Evolutionary conservation across 352 stramenopile genomes (phyloP).

Genomic region (Phytopythium vexans): DNA sequence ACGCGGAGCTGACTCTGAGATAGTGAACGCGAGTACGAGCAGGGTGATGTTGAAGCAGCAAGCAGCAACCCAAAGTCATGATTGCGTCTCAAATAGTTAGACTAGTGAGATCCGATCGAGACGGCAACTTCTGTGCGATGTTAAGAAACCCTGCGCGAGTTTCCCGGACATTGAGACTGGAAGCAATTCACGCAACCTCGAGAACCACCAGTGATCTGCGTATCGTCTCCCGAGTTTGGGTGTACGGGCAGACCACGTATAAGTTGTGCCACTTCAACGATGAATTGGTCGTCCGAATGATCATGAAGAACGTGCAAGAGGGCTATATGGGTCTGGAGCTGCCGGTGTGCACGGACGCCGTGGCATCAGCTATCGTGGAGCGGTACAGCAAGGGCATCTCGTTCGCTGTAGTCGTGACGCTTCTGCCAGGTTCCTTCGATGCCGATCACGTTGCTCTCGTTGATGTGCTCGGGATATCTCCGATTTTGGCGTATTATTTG

Average conservation of each 20-base stretch:
- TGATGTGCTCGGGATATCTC: slow-evolving; percentile 21
- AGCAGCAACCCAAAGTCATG: too few relatives aligned
- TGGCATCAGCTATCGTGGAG: slow-evolving; percentile 22
- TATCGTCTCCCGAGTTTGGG: too few relatives aligned
- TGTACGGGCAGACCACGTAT: too few relatives aligned
- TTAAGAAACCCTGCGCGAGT: too few relatives aligned
- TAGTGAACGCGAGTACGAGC: too few relatives aligned
- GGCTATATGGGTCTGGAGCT: slow-evolving; percentile 18
- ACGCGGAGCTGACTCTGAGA: slow-evolving; percentile 36
- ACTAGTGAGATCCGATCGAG: too few relatives aligned
- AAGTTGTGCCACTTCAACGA: slow-evolving; percentile 39
- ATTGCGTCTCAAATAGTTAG: too few relatives aligned
- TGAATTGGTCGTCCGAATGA: slow-evolving; percentile 21
- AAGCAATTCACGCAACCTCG: too few relatives aligned
- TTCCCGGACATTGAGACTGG: too few relatives aligned
- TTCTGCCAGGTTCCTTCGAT: slow-evolving; percentile 21
- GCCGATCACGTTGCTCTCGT: slow-evolving; percentile 28
- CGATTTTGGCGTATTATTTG: slow-evolving; percentile 18
- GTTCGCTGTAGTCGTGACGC: slow-evolving; percentile 12
- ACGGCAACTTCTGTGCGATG: too few relatives aligned
- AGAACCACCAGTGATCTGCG: too few relatives aligned
- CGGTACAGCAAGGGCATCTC: slow-evolving; percentile 28
- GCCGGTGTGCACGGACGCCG: slow-evolving; percentile 17
- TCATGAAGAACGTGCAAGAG: slow-evolving; percentile 37
- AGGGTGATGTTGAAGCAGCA: too few relatives aligned